phyloP scores from a whole-genome alignment of 441 rosid genomes.

The Pelargonium myrrhifolium region DNA sequence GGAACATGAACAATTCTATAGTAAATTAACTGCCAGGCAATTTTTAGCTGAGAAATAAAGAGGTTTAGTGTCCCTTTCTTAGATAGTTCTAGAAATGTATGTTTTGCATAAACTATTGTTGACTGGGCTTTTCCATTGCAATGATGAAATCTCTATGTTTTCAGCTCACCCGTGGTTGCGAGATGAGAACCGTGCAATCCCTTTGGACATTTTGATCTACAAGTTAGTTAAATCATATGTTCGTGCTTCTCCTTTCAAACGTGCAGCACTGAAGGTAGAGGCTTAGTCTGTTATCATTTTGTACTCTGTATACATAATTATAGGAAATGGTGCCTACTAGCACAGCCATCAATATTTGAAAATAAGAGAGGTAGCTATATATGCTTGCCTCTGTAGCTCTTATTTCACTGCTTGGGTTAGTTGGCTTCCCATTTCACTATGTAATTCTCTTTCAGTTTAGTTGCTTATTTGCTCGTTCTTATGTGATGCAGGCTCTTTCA shows the following conservation, averaged over 20 bases:
- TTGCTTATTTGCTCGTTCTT: background rate
- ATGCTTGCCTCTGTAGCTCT: background rate
- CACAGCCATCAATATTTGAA: background rate
- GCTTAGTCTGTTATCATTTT: background rate
- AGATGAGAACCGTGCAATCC: constrained; percentile 37
- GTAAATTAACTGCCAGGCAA: background rate
- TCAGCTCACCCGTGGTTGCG: constrained; percentile 54
- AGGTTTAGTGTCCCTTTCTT: background rate
- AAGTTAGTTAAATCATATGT: constrained; percentile 53
- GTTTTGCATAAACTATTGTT: background rate
- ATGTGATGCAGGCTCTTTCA: constrained; percentile 59
- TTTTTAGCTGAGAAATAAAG: background rate
- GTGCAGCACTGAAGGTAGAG: constrained; percentile 58
- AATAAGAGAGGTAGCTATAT: background rate
- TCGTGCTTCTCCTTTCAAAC: constrained; percentile 48
- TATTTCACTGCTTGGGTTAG: background rate
- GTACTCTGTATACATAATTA: background rate
- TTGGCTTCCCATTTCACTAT: too few species aligned
- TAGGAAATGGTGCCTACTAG: background rate
- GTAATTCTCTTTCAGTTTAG: background rate
- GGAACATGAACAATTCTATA: background rate
- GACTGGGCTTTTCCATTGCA: background rate
- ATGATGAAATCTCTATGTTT: constrained; percentile 11
- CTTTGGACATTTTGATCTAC: constrained; percentile 53
- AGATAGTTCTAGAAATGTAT: background rate